A percentile compares a stretch with the other conserved stretches of the same genome.
Evolutionary conservation across 2,329 filamentous ascomycete genomes (phyloP).

Genomic region (Onygenales sp.): DNA sequence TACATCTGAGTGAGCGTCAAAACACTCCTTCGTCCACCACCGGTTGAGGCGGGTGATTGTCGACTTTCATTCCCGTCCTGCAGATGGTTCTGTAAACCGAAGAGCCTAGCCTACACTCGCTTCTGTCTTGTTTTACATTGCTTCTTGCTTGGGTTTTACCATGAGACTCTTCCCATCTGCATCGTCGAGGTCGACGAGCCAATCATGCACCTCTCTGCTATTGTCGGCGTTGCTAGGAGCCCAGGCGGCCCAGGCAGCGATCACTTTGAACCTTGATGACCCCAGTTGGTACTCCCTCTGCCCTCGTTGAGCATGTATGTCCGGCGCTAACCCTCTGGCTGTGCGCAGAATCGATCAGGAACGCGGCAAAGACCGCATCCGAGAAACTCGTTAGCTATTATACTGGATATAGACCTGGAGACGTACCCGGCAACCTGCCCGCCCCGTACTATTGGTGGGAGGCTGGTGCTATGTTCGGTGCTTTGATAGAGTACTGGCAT

Average conservation of each 20-base stretch:
- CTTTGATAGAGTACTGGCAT: slow-evolving; percentile 72
- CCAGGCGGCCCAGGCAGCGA: slow-evolving; percentile 14
- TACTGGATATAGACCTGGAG: slow-evolving; percentile 22
- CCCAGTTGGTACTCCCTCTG: slow-evolving; percentile 13
- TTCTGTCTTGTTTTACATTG: background rate
- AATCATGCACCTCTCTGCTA: slow-evolving; percentile 10
- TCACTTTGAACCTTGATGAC: slow-evolving; percentile 18
- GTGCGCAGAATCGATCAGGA: slow-evolving; percentile 33
- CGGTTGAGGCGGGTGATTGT: background rate
- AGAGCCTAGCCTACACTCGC: background rate
- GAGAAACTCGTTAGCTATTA: slow-evolving; percentile 27
- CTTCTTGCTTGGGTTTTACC: background rate
- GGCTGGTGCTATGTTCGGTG: slow-evolving; percentile 29
- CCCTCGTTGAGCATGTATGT: background rate
- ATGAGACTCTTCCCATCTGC: slow-evolving; percentile 6
- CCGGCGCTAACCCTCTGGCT: background rate
- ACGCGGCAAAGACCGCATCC: slow-evolving; percentile 22
- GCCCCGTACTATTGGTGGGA: slow-evolving; percentile 31
- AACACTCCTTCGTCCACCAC: no score
- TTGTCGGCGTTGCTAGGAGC: slow-evolving; percentile 14
- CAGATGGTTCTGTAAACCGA: background rate
- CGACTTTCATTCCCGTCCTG: background rate
- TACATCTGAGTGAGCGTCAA: no score
- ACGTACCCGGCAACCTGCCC: slow-evolving; percentile 23
- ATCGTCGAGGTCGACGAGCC: background rate